Conservation (phyloP, 495 filamentous ascomycete genomes). For the Aspergillus kassunensis region DNA sequence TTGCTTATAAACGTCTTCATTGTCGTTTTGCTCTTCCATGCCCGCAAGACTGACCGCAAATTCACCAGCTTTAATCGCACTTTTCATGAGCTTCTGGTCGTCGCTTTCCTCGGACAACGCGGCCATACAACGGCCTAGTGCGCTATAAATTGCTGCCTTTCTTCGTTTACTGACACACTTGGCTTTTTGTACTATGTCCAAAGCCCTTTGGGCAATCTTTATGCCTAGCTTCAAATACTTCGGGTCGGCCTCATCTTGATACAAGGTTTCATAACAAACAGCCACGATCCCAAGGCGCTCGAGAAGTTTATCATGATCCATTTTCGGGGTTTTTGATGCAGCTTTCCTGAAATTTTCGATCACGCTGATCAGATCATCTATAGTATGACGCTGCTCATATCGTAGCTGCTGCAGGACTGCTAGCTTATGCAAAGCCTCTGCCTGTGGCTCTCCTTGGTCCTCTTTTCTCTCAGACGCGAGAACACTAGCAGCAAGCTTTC, state of each 20-base stretch:
- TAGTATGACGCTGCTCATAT: not conserved
- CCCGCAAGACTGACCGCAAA: not conserved
- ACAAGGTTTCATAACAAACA: not conserved
- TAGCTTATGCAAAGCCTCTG: not conserved
- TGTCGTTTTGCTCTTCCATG: not conserved
- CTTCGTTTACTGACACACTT: not conserved
- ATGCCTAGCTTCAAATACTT: not conserved
- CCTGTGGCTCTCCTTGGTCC: conserved; percentile 1
- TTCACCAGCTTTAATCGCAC: not conserved
- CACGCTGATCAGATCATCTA: not conserved
- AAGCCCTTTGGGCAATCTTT: not conserved
- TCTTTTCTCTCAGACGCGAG: not conserved
- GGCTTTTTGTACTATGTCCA: not conserved
- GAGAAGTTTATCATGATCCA: not conserved
- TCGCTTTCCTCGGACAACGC: not conserved
- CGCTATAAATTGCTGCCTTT: not conserved
- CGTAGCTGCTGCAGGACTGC: not conserved
- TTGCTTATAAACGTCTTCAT: not conserved
- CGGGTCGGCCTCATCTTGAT: not conserved
- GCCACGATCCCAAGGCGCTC: not conserved
- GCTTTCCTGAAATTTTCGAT: not conserved
- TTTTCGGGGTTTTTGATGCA: not conserved
- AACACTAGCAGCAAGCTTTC: not conserved
- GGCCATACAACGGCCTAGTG: not conserved
- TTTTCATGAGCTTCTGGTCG: not conserved